Evolutionary conservation across 768 basidiomycete genomes (phyloP), one percentile per base, ranked within the genome.

Genomic region (Leucogyrophana mollusca): DNA sequence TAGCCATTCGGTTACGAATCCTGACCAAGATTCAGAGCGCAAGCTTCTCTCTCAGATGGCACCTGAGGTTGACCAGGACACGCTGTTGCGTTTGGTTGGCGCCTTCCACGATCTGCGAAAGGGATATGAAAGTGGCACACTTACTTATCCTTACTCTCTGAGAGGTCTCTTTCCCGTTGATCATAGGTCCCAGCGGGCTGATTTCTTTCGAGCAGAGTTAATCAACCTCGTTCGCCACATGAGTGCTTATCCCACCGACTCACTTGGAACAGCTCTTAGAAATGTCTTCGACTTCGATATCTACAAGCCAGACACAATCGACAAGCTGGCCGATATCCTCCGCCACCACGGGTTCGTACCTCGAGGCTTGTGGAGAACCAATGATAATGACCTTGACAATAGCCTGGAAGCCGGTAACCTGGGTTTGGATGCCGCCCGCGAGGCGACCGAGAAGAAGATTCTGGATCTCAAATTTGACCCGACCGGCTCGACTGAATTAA

Each of bases 241-340:
- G 69, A 78, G 72, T 51, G 73, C 78, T 2, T 85, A 80, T 50
- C 80, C 82, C 1, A 58, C 67, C 17, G 83, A 85, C 58, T 61
- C 77, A 0, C 64, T 85, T 9, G 82, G 77, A n/a, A 71, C 73
- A 34, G 76, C 78, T 6, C 62, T 86, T 13, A 70, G 83, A 13
- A 86, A 85, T 54, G 69, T 85, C 9, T 86, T 86, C 53, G 83
- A 86, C 56, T 86, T 84, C 46, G 83, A 86, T 56, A 72, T 86
- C 5, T 82, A 82, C 59, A 79, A 77, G 52, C 78, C 77, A 1
- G 83, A 84, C 53, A 82, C 79, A 5, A 80, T 82, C 33, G 78
- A 83, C 39, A 78, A 77, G 55, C 66, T 86, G 16, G 72, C 71
- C 1, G 73, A 78, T 21, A 82, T 85, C 21, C 62, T 86, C 27